Percentiles rank a stretch among this genome's conserved stretches.
phyloP scores from a whole-genome alignment of 768 basidiomycete species.

The Obba rivulosa region DNA sequence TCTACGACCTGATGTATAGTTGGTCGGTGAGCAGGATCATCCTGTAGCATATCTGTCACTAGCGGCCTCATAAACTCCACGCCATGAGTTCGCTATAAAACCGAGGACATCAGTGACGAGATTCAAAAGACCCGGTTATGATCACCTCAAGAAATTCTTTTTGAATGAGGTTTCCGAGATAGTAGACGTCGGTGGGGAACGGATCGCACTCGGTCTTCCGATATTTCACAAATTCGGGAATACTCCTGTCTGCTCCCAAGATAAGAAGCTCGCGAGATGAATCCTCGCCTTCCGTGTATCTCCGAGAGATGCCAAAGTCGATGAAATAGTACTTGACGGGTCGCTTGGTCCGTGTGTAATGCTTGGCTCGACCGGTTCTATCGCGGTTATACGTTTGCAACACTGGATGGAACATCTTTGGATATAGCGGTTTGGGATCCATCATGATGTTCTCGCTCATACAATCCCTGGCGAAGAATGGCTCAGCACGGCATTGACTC shows the following conservation, averaged over 20 bases:
- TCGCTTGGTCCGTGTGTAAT: conserved; percentile 15
- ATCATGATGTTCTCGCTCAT: conserved; percentile 12
- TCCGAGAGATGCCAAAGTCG: conserved; percentile 19
- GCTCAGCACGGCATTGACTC: background rate
- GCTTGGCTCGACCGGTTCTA: conserved; percentile 1
- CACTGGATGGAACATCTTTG: conserved; percentile 12
- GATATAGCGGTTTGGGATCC: conserved; percentile 15
- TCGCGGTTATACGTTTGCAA: background rate
- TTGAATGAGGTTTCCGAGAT: conserved; percentile 12
- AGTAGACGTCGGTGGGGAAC: conserved; percentile 19
- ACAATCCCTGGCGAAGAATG: background rate
- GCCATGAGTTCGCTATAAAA: conserved; percentile 1
- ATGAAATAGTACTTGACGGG: conserved; percentile 23
- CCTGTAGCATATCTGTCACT: conserved; percentile 19
- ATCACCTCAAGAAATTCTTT: conserved; percentile 4
- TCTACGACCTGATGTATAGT: conserved; percentile 13
- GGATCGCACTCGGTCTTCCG: conserved; percentile 11
- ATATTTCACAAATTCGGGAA: conserved; percentile 15
- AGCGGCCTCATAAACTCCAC: conserved; percentile 22
- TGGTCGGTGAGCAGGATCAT: conserved; percentile 22
- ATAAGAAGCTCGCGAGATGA: conserved; percentile 18
- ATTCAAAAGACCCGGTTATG: background rate
- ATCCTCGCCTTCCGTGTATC: conserved; percentile 21
- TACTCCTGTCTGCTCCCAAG: conserved; percentile 14
- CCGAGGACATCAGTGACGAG: background rate